Conservation (phyloP, 352 stramenopile species). For the Phytophthora tubulina region DNA sequence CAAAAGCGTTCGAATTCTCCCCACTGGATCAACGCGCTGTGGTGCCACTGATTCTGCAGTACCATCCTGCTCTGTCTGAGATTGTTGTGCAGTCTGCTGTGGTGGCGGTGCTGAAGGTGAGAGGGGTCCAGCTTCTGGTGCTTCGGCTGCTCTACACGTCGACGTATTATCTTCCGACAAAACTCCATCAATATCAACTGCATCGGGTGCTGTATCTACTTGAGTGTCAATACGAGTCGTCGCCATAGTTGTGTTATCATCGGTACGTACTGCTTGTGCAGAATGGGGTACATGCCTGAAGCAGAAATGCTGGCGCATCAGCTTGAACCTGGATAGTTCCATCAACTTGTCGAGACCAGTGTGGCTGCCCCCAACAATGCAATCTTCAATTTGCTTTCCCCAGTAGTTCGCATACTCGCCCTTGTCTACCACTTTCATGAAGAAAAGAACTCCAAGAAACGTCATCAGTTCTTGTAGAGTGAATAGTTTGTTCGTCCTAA, state of each 20-base stretch:
- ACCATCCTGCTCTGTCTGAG: not conserved
- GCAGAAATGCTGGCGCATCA: conserved; percentile 31
- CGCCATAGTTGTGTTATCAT: not conserved
- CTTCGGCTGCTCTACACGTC: not conserved
- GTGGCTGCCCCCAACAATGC: conserved; percentile 5
- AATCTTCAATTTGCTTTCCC: conserved; percentile 35
- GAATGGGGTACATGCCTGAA: conserved; percentile 20
- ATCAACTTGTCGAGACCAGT: conserved; percentile 28
- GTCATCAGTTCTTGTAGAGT: conserved; percentile 43
- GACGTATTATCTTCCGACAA: too few species aligned
- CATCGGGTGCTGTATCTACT: not conserved
- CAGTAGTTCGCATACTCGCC: too few species aligned
- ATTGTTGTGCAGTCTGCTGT: not conserved
- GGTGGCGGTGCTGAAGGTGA: too few species aligned
- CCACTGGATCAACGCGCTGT: not conserved
- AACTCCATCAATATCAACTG: conserved; percentile 3
- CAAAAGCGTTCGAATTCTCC: conserved; percentile 15
- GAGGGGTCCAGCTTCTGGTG: not conserved
- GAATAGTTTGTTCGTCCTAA: not conserved
- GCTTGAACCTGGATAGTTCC: conserved; percentile 33
- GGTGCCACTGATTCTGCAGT: not conserved
- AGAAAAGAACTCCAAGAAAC: conserved; percentile 46
- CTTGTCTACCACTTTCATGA: conserved; percentile 38
- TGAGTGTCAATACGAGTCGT: not conserved
- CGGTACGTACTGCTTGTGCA: too few species aligned